Base-by-base conservation (phyloP, 495 filamentous ascomycete genomes). In the Tricharina praecox region DNA sequence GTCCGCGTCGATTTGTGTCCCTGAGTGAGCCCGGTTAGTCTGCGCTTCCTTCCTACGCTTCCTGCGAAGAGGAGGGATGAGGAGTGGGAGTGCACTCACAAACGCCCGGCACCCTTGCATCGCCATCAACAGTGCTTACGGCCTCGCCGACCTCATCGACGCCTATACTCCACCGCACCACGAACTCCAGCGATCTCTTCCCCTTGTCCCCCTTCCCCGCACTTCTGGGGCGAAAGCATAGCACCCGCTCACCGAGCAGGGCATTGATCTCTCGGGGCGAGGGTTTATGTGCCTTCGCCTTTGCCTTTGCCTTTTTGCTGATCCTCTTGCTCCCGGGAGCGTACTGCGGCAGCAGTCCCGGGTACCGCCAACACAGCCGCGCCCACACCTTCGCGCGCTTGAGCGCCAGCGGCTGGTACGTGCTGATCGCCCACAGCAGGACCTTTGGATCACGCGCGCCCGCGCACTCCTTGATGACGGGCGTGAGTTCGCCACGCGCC, bases 21-120 rank as follows among this genome's bases (percentile, higher is more conserved):
- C 20, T 43, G n/a, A 28, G 18, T 23, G 18, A 43, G 8, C 16
- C 21, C 20, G 18, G 25, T 23, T 3, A 43, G 24, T 21, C 10
- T 43, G 7, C 10, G 18, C n/a, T n/a, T n/a, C n/a, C n/a, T n/a
- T n/a, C n/a, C n/a, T n/a, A n/a, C n/a, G n/a, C n/a, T n/a, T n/a
- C n/a, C n/a, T 43, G 5, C 10, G 18, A 21, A 3, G 1, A 25
- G 11, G 35, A 19, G 32, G 5, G 4, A 39, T 21, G 21, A 50
- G 37, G 23, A 21, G n/a, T 28, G n/a, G 46, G 23, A 20, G 30
- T 16, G n/a, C 41, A 48, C 55, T 42, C 56, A 65, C 63, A 50
- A 9, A 58, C 13, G 15, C 47, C 26, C 20, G 41, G 53, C 1
- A 59, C 42, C 21, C 50, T 50, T 16, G 52, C 55, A 23, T 58